Conservation (phyloP, 805 yeast species). For the Metschnikowia colocasiae region DNA sequence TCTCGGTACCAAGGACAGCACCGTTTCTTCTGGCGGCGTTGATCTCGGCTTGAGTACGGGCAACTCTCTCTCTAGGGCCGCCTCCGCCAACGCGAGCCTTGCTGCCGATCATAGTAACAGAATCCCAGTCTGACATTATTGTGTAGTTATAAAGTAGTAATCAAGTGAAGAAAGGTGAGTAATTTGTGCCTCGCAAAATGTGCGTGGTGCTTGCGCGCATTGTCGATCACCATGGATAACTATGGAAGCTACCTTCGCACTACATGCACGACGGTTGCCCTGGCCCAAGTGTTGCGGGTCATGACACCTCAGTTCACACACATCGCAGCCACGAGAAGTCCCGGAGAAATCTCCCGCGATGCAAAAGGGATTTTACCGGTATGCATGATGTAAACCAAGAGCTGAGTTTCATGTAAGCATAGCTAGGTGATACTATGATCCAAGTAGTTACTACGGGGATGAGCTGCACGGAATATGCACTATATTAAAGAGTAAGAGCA, state of each 20-base stretch:
- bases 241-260: constrained; percentile 4
- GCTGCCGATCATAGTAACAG: constrained; percentile 82
- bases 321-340: background rate
- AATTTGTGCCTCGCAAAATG: constrained; percentile 1
- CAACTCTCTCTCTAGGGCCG: constrained; percentile 83
- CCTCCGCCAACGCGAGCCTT: constrained; percentile 84
- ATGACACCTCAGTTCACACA: background rate
- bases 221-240: constrained; percentile 7
- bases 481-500: no score
- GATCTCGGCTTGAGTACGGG: constrained; percentile 70
- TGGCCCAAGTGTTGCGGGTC: background rate
- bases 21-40: constrained; percentile 96
- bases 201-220: background rate
- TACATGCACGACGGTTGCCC: constrained; percentile 1
- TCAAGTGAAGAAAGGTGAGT: constrained; percentile 1
- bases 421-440: no score
- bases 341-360: no score
- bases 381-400: no score
- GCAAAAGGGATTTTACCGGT: no score
- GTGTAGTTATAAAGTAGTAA: background rate
- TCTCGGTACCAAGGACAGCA: constrained; percentile 82
- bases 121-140: constrained; percentile 78
- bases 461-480: no score
- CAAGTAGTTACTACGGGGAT: no score
- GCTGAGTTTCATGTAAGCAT: no score